These are phyloP conservation scores for Pyrenopolyporus hunteri DNA, from an alignment of 495 filamentous ascomycete species.

Conservation along the genomic window DNA sequence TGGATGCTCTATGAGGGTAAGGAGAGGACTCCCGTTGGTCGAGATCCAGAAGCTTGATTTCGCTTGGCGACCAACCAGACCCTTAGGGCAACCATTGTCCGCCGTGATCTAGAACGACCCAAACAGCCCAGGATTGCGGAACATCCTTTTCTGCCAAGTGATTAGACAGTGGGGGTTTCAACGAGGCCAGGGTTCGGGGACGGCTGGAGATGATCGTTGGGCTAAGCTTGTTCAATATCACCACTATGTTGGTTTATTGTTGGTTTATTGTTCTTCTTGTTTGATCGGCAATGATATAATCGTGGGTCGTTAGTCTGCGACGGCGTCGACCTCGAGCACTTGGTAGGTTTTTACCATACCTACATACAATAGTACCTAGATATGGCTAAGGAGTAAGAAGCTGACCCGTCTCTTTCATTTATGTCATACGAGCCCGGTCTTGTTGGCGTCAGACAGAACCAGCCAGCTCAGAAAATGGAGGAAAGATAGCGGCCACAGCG, in stretches of 20 bases:
- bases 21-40: conserved; percentile 21
- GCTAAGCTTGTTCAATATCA: conserved; percentile 9
- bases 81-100: background rate
- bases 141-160: conserved; percentile 14
- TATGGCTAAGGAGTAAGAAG: no score
- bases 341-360: no score
- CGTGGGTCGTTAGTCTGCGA: background rate
- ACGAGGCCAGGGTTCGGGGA: no score
- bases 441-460: no score
- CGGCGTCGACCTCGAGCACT: background rate
- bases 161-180: background rate
- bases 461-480: no score
- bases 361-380: no score
- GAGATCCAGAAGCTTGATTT: conserved; percentile 35
- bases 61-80: conserved; percentile 31
- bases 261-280: conserved; percentile 4
- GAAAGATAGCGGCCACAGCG: no score
- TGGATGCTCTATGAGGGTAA: background rate
- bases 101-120: conserved; percentile 7
- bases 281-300: conserved; percentile 28
- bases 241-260: no score
- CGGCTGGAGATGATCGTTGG: conserved; percentile 9
- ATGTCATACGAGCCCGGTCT: no score
- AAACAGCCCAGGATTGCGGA: conserved; percentile 9
- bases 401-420: no score